Conservation (phyloP, 1,284 basidiomycete species). For the Papiliotrema terrestris region DNA sequence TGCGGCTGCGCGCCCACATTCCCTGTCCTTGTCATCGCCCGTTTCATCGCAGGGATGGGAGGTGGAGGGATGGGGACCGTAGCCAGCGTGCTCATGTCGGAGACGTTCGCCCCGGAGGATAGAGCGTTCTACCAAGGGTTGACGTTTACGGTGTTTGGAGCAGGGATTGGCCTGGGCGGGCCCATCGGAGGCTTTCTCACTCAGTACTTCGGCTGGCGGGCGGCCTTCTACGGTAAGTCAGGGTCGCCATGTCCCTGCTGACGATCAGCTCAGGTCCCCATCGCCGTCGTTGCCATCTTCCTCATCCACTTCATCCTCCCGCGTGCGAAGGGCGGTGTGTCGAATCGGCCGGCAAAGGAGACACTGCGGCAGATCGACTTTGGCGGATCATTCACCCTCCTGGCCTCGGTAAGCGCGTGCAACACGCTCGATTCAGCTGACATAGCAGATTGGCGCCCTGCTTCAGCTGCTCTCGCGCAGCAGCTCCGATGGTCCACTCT, state of each 20-base stretch:
- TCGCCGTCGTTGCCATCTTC: slow-evolving; percentile 9
- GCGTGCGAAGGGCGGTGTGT: not conserved
- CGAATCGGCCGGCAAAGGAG: not conserved
- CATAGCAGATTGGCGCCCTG: slow-evolving; percentile 14
- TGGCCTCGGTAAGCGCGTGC: slow-evolving; percentile 7
- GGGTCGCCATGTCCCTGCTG: not conserved
- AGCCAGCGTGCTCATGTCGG: slow-evolving; percentile 41
- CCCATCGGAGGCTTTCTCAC: slow-evolving; percentile 48
- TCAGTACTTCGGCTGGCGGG: slow-evolving; percentile 47
- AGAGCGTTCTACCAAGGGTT: slow-evolving; percentile 46
- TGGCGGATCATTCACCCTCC: slow-evolving; percentile 19
- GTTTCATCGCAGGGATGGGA: slow-evolving; percentile 35
- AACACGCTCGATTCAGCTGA: too few species aligned
- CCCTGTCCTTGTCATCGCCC: slow-evolving; percentile 11
- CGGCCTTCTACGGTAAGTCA: slow-evolving; percentile 39
- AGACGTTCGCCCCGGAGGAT: slow-evolving; percentile 43
- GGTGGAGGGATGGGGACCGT: slow-evolving; percentile 38
- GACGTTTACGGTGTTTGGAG: slow-evolving; percentile 35
- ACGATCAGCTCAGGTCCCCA: slow-evolving; percentile 17
- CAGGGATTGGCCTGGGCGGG: slow-evolving; percentile 45
- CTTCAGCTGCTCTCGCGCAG: slow-evolving; percentile 19
- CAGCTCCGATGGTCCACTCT: slow-evolving; percentile 3
- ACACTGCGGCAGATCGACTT: slow-evolving; percentile 22
- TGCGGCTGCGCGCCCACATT: slow-evolving; percentile 21
- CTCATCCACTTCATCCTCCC: slow-evolving; percentile 9